Evolutionary conservation across 345 rosid species (phyloP).

Genomic region (Kernera saxatilis): DNA sequence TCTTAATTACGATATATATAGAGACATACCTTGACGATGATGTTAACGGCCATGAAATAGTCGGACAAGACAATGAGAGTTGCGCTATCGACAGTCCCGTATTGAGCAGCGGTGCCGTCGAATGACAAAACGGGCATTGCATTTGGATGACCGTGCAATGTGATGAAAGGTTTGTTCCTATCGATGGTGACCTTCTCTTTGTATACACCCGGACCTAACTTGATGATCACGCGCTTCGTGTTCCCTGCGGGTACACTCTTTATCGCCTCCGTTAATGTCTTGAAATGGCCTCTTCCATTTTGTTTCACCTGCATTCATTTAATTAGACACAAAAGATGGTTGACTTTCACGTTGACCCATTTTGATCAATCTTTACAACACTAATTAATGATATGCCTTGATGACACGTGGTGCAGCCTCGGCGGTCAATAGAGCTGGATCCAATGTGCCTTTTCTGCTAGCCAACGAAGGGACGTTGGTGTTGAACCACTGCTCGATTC

Average conservation of each 20-base stretch:
- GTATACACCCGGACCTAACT: slow-evolving; percentile 45
- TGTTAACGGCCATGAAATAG: slow-evolving; percentile 53
- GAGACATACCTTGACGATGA: slow-evolving; percentile 51
- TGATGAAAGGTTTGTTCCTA: slow-evolving; percentile 43
- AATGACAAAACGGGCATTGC: slow-evolving; percentile 34
- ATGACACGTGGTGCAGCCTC: slow-evolving; percentile 19
- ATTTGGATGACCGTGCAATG: slow-evolving; percentile 44
- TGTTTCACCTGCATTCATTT: slow-evolving; percentile 34
- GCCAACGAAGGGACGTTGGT: slow-evolving; percentile 24
- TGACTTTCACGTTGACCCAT: neutral
- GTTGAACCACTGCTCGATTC: slow-evolving; percentile 25
- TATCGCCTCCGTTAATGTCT: slow-evolving; percentile 50
- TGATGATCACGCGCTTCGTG: slow-evolving; percentile 43
- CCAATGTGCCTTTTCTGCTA: slow-evolving; percentile 10
- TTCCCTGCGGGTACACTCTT: slow-evolving; percentile 42
- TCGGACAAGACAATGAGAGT: slow-evolving; percentile 47
- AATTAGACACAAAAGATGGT: neutral
- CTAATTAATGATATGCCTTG: slow-evolving; percentile 12
- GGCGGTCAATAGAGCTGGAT: slow-evolving; percentile 14
- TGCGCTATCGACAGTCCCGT: slow-evolving; percentile 68
- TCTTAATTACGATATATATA: no score
- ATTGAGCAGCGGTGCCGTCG: slow-evolving; percentile 41
- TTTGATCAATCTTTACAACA: neutral
- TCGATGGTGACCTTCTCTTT: slow-evolving; percentile 53
- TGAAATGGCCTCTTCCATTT: slow-evolving; percentile 45